Conservation (phyloP, 2,329 filamentous ascomycete genomes). For the Colletotrichum phormii region DNA sequence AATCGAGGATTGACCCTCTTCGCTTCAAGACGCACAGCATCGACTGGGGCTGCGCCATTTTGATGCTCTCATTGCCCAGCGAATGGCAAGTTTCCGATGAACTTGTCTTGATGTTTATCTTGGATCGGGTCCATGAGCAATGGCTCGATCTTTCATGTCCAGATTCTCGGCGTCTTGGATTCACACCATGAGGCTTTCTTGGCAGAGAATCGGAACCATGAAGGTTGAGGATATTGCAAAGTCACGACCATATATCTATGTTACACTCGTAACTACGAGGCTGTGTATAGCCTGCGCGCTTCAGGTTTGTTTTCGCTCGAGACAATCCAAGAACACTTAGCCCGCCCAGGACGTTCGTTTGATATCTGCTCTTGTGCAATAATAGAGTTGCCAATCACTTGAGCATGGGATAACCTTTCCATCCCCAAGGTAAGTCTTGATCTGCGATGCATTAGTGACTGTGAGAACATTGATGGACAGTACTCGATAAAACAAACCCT, state of each 20-base stretch:
- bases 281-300: not conserved
- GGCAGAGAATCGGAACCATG: not conserved
- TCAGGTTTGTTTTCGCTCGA: not conserved
- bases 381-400: not conserved
- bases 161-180: not conserved
- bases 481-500: not conserved
- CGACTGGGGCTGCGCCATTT: not conserved
- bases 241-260: not conserved
- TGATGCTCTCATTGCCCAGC: no score
- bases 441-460: not conserved
- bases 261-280: no score
- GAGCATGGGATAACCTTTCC: not conserved
- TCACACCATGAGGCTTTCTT: not conserved
- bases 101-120: not conserved
- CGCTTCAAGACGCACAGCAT: not conserved
- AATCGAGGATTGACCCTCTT: not conserved
- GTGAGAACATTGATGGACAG: not conserved
- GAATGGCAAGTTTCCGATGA: not conserved
- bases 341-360: not conserved
- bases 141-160: not conserved
- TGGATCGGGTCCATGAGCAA: not conserved
- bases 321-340: not conserved
- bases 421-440: not conserved
- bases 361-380: not conserved
- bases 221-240: not conserved